Evolutionary conservation across 805 yeast species (phyloP), one percentile per base, ranked within the genome.

Genomic region (Metschnikowia lochheadii): DNA sequence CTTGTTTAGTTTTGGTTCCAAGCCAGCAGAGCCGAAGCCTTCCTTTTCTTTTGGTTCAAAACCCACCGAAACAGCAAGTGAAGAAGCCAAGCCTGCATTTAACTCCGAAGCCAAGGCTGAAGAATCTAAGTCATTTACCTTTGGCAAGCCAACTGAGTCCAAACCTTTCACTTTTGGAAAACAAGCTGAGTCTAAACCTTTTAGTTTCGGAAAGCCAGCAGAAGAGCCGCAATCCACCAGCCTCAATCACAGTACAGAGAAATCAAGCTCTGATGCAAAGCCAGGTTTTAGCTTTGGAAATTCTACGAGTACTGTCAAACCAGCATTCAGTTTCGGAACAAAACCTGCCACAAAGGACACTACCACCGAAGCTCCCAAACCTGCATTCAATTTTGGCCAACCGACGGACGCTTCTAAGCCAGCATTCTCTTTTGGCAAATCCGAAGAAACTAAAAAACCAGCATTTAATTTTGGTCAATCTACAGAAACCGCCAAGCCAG

Each of bases 1-100:
- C n/a, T 18, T 46, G 4, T 49, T 50, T 35, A 50, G 34, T 40
- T 52, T 50, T 32, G 54, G 56, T n/a, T 36, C 50, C n/a, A 51
- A 53, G 11, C 32, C 44, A 15, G 37, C 36, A 31, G 39, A 26
- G 20, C 6, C 49, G 8, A 23, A 35, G 10, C 40, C 31, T 14
- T 13, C 36, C 7, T 34, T 43, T 20, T 21, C 41, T 2, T 33
- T 49, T 37, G 15, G 20, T 10, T 38, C 21, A 2, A 32, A 23
- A 5, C 29, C 47, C 15, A 21, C 17, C 5, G 8, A 15, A 8
- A 3, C 42, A n/a, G 29, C 40, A 20, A 17, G 11, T 6, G 34
- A 15, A 11, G 18, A 39, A 31, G 14, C 37, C 23, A 42, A 23
- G 18, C 40, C 48, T 26, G 40, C 32, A 17, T 50, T 38, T 23